Evolutionary conservation across 192 early-diverging fungal species (phyloP).

Genomic region (Entophlyctis helioformis): DNA sequence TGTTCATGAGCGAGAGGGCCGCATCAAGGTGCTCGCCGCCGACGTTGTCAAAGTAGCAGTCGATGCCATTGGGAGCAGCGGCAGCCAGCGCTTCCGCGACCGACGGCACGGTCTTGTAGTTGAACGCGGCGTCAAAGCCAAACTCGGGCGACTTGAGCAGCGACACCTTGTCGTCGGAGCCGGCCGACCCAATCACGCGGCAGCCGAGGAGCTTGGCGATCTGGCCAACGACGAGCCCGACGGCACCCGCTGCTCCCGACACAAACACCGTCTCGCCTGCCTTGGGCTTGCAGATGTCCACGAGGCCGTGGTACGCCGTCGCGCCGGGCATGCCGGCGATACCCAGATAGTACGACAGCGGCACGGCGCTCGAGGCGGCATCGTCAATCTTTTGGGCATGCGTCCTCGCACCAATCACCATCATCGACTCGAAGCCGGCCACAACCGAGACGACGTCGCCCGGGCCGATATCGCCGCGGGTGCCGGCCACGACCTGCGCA

Average conservation of each 20-base stretch:
- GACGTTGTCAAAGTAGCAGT: constrained; percentile 78
- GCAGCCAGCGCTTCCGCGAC: constrained; percentile 31
- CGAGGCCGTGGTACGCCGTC: constrained; percentile 55
- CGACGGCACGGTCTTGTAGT: constrained; percentile 66
- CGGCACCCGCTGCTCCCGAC: constrained; percentile 62
- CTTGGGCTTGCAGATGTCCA: constrained; percentile 52
- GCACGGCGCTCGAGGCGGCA: constrained; percentile 10
- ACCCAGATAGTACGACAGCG: constrained; percentile 41
- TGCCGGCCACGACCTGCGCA: background rate
- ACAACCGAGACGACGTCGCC: background rate
- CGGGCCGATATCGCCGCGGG: background rate
- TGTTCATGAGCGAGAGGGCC: constrained; percentile 47
- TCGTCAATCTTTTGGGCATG: background rate
- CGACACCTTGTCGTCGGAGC: constrained; percentile 67
- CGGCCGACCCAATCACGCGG: constrained; percentile 68
- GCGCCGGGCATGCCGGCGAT: constrained; percentile 65
- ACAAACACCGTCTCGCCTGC: constrained; percentile 68
- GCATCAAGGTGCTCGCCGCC: constrained; percentile 65
- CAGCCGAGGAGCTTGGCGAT: constrained; percentile 61
- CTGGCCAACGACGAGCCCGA: constrained; percentile 57
- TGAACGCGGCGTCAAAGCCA: constrained; percentile 73
- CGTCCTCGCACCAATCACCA: background rate
- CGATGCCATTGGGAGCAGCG: constrained; percentile 59
- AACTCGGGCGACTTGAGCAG: constrained; percentile 46
- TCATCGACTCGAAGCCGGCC: background rate